Evolutionary conservation across 148 eudicot species (phyloP).

Genomic region (Vaccinium darrowii): DNA sequence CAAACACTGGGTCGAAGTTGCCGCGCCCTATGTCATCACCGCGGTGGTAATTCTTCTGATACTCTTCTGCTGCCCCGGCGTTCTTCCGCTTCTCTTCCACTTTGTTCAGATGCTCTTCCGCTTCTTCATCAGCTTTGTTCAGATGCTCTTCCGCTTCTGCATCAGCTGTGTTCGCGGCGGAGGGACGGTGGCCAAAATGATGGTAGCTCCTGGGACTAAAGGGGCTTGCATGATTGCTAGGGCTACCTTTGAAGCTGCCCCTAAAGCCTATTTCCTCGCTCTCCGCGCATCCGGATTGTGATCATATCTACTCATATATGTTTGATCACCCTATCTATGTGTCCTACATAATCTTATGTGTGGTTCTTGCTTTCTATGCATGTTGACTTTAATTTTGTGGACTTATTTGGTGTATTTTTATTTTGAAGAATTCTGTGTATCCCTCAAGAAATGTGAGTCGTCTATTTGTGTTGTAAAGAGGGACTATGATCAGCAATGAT

Average conservation of each 20-base stretch:
- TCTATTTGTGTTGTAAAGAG: too few relatives aligned
- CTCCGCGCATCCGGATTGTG: background rate
- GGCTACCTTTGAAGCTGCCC: slow-evolving; percentile 3
- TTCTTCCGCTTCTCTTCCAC: too few relatives aligned
- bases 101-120: too few relatives aligned
- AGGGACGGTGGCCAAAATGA: slow-evolving; percentile 22
- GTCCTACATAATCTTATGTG: background rate
- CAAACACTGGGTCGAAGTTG: background rate
- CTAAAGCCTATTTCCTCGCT: background rate
- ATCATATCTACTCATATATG: background rate
- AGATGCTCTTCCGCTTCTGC: too few relatives aligned
- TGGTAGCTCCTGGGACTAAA: slow-evolving; percentile 28
- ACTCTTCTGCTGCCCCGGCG: background rate
- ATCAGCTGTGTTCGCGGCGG: background rate
- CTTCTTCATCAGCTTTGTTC: too few relatives aligned
- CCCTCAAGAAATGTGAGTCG: too few relatives aligned
- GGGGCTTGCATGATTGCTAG: slow-evolving; percentile 12
- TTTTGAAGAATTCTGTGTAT: background rate
- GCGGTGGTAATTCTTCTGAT: background rate
- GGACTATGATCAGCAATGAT: too few relatives aligned
- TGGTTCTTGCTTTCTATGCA: too few relatives aligned
- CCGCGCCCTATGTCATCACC: background rate
- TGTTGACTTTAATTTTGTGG: background rate
- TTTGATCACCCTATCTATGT: background rate
- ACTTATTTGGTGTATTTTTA: background rate